Evolutionary conservation across 225 moss, liverwort and hornwort genomes (phyloP), one percentile per base, ranked within the genome.

Genomic region (Physcomitrium patens): DNA sequence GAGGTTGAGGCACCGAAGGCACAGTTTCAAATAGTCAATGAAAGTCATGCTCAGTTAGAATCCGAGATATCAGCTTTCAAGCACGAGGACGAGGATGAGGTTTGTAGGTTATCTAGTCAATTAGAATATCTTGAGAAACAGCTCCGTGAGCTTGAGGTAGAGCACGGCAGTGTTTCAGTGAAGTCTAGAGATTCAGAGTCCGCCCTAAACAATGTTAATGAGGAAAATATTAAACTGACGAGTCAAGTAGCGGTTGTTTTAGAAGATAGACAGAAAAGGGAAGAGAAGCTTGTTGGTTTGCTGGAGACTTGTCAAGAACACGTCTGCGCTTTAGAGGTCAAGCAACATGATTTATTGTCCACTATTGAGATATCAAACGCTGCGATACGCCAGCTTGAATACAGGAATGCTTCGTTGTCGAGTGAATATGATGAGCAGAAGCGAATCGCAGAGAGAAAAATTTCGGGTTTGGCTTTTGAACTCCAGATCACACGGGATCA

Each of bases 391-490:
- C 73, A 52, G 42, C n/a, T 80, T 63, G 72, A 78, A 61, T 60
- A 75, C 15, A 68, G 61, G 60, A 79, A 78, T 13, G 45, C 51
- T 53, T 8, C 72, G 41, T 55, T 81, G 67, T 67, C 68, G 63
- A 76, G 77, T 18, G 71, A 46, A 28, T 51, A 76, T 71, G 78
- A 81, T 52, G 50, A 76, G 71, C 67, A 69, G 50, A 81, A 48
- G 45, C 45, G 79, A 60, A 72, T 31, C 37, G 60, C 67, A 20
- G 65, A 79, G 67, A 37, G 43, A 16, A 74, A 72, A 70, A 24
- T 58, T 76, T 22, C 76, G 42, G 63, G 61, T 65, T 76, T 81
- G 57, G 68, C 45, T 27, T 79, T 74, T 69, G 65, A 85, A 78
- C 81, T 85, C 14, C 72, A 73, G 68, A 20, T 63, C 31, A 45